phyloP scores from a whole-genome alignment of 768 basidiomycete genomes.

The Mycena floridula region DNA sequence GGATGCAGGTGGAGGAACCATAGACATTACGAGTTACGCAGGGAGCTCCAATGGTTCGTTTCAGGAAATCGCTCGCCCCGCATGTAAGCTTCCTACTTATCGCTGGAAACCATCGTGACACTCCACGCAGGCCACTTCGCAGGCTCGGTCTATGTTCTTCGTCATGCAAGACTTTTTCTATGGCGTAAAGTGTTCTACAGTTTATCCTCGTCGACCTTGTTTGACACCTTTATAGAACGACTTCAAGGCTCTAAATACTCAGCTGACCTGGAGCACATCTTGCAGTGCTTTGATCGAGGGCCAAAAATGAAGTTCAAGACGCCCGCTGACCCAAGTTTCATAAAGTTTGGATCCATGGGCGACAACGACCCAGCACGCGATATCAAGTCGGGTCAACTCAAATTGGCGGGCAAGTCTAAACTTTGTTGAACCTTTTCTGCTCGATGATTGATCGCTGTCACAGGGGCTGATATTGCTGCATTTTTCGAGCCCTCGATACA shows the following conservation, averaged over 20 bases:
- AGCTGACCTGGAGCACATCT: slow-evolving; percentile 24
- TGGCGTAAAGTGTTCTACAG: slow-evolving; percentile 17
- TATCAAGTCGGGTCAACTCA: slow-evolving; percentile 33
- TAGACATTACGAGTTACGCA: slow-evolving; percentile 34
- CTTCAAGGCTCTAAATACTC: not conserved
- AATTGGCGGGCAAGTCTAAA: slow-evolving; percentile 23
- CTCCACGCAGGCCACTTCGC: slow-evolving; percentile 33
- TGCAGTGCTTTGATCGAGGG: slow-evolving; percentile 29
- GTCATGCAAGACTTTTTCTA: slow-evolving; percentile 25
- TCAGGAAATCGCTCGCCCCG: slow-evolving; percentile 18
- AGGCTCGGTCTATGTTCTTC: slow-evolving; percentile 33
- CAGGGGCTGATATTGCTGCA: slow-evolving; percentile 29
- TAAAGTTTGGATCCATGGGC: slow-evolving; percentile 33
- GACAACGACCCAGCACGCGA: slow-evolving; percentile 31
- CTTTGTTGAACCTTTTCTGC: not conserved
- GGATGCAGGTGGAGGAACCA: slow-evolving; percentile 44
- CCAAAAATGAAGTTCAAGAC: slow-evolving; percentile 39
- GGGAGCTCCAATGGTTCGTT: slow-evolving; percentile 24
- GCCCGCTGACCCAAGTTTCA: slow-evolving; percentile 29
- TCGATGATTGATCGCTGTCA: not conserved
- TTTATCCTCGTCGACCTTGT: too few relatives aligned
- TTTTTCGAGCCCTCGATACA: slow-evolving; percentile 39
- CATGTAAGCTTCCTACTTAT: not conserved
- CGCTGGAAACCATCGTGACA: not conserved
- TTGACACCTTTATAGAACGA: slow-evolving; percentile 12